phyloP scores from a whole-genome alignment of 129 eudicot genomes.

The Oenanthe sinensis region DNA sequence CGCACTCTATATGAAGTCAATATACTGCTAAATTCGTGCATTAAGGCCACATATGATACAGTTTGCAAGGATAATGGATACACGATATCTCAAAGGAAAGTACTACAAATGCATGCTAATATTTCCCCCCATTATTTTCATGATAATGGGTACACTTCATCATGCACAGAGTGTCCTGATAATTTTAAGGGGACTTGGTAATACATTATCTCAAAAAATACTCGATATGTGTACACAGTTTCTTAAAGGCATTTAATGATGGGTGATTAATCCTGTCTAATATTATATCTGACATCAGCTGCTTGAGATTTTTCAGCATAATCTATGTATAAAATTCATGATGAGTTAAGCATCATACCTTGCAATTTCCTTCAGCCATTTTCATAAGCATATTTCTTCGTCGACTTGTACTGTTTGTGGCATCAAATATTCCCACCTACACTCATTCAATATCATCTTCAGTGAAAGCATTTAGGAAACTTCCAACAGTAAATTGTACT shows the following conservation, averaged over 20 bases:
- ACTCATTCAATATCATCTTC: slow-evolving; percentile 13
- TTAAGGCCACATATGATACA: not conserved
- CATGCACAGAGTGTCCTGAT: not conserved
- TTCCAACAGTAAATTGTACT: slow-evolving; percentile 7
- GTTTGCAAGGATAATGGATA: not conserved
- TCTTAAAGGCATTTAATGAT: not conserved
- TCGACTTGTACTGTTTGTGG: slow-evolving; percentile 80
- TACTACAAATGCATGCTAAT: not conserved
- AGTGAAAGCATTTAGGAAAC: slow-evolving; percentile 8
- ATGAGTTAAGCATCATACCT: slow-evolving; percentile 36
- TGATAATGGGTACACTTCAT: not conserved
- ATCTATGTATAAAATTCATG: not conserved
- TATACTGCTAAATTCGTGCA: not conserved
- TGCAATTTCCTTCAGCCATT: slow-evolving; percentile 99
- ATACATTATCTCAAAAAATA: not conserved
- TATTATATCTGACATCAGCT: not conserved
- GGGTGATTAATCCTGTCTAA: not conserved
- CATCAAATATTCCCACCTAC: slow-evolving; percentile 98
- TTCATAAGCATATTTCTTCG: slow-evolving; percentile 97
- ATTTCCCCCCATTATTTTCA: not conserved
- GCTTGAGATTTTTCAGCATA: not conserved
- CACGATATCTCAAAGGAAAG: not conserved
- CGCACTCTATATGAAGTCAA: not conserved
- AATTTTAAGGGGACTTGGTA: not conserved
- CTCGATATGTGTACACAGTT: not conserved